Percentiles rank a stretch among this genome's conserved stretches.
Evolutionary conservation across 306 rosid genomes (phyloP).

Genomic region (Carpinus viminea): DNA sequence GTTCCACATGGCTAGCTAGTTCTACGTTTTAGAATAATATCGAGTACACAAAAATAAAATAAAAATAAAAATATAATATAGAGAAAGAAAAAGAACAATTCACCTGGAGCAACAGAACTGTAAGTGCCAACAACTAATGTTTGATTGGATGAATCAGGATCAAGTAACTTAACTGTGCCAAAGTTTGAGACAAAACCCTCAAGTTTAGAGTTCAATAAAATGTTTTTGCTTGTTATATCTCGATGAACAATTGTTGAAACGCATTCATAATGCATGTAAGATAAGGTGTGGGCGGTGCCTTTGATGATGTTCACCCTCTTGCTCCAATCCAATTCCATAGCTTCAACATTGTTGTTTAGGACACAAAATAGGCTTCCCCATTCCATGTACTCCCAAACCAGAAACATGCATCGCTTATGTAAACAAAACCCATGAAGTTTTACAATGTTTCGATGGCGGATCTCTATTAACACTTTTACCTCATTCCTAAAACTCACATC

Average conservation of each 20-base stretch:
- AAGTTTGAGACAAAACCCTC: conserved; percentile 8
- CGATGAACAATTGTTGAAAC: conserved; percentile 12
- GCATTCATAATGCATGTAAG: conserved; percentile 29
- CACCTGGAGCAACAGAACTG: conserved; percentile 20
- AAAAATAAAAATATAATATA: background rate
- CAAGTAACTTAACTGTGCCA: conserved; percentile 13
- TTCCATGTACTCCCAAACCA: conserved; percentile 29
- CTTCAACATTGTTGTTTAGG: conserved; percentile 2
- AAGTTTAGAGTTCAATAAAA: conserved; percentile 12
- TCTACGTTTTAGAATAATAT: background rate
- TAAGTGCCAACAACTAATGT: conserved; percentile 4
- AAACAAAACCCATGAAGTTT: conserved; percentile 25
- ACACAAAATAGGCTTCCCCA: conserved; percentile 14
- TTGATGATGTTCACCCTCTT: conserved; percentile 15
- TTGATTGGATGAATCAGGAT: conserved; percentile 22
- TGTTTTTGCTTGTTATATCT: conserved; percentile 19
- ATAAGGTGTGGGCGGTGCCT: conserved; percentile 13
- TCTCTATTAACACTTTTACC: conserved; percentile 12
- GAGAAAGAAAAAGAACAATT: background rate
- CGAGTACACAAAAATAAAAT: too few relatives aligned
- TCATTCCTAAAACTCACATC: conserved; percentile 14
- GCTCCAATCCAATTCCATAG: conserved; percentile 14
- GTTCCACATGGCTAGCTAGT: background rate
- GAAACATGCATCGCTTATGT: conserved; percentile 24
- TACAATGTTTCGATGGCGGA: conserved; percentile 9